Evolutionary conservation across 2,329 filamentous ascomycete genomes (phyloP).

Genomic region (Ophiostoma tasmaniense): DNA sequence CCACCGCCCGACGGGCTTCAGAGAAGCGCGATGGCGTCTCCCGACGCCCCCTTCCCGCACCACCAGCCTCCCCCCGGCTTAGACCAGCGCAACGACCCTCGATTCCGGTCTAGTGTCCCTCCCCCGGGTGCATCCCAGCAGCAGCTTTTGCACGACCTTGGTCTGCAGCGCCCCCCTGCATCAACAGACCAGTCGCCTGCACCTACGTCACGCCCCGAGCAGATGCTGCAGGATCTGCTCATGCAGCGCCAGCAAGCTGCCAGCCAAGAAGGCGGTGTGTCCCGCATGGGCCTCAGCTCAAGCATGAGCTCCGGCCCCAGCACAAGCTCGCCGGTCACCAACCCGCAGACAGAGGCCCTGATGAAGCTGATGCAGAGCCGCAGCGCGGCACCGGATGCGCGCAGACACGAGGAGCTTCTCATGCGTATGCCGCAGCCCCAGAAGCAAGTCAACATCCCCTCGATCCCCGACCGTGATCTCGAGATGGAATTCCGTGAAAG

Average conservation of each 20-base stretch:
- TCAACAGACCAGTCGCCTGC: conserved; percentile 9
- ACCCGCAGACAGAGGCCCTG: conserved; percentile 71
- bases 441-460: conserved; percentile 39
- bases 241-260: conserved; percentile 46
- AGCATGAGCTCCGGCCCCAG: not conserved
- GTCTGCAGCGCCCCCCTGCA: not conserved
- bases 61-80: conserved; percentile 31
- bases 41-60: conserved; percentile 31
- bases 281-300: conserved; percentile 22
- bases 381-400: conserved; percentile 35
- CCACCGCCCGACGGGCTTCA: conserved; percentile 25
- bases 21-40: conserved; percentile 37
- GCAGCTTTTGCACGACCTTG: conserved; percentile 48
- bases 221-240: conserved; percentile 53
- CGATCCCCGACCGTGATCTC: conserved; percentile 41
- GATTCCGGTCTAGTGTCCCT: conserved; percentile 28
- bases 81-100: conserved; percentile 38
- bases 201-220: conserved; percentile 28
- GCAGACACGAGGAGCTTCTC: conserved; percentile 41
- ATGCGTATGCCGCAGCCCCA: conserved; percentile 46
- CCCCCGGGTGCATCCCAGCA: conserved; percentile 40
- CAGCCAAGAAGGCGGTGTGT: conserved; percentile 35
- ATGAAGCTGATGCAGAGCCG: conserved; percentile 70
- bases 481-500: conserved; percentile 29
- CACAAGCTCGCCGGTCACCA: conserved; percentile 29